Evolutionary conservation across 2,329 filamentous ascomycete genomes (phyloP).

Genomic region (Aspergillus latus): DNA sequence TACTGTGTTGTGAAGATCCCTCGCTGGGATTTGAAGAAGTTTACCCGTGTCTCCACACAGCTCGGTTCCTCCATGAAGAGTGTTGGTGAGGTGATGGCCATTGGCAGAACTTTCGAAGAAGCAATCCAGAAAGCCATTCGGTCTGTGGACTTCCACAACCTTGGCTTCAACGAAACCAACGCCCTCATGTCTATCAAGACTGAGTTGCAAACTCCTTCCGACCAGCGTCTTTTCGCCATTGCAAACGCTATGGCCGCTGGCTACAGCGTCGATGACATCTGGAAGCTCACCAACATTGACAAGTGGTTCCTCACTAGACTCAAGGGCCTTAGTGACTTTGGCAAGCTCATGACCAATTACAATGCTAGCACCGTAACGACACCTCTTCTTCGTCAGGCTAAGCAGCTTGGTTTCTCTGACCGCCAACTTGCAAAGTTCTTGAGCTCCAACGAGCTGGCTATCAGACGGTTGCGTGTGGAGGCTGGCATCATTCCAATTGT

Average conservation of each 20-base stretch:
- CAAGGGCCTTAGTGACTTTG: slow-evolving; percentile 86
- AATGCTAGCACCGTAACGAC: slow-evolving; percentile 64
- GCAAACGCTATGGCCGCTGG: slow-evolving; percentile 95
- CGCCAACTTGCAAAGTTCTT: slow-evolving; percentile 91
- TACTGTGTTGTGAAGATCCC: slow-evolving; percentile 99
- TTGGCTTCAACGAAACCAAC: slow-evolving; percentile 88
- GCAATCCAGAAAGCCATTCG: slow-evolving; percentile 98
- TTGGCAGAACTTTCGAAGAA: slow-evolving; percentile 94
- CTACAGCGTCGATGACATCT: slow-evolving; percentile 94
- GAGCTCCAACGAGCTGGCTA: slow-evolving; percentile 89
- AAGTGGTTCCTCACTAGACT: slow-evolving; percentile 96
- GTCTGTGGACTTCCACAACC: slow-evolving; percentile 89
- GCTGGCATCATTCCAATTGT: slow-evolving; percentile 83
- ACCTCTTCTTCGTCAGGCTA: slow-evolving; percentile 74
- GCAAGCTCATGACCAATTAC: slow-evolving; percentile 71
- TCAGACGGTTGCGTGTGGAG: slow-evolving; percentile 81
- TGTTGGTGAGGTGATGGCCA: slow-evolving; percentile 98
- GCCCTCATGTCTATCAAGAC: slow-evolving; percentile 94
- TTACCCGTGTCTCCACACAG: slow-evolving; percentile 91
- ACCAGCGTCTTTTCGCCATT: slow-evolving; percentile 95
- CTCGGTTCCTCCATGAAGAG: slow-evolving; percentile 99
- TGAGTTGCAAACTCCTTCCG: slow-evolving; percentile 94
- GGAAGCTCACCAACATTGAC: slow-evolving; percentile 97
- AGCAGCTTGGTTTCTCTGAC: slow-evolving; percentile 92
- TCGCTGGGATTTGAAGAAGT: slow-evolving; percentile 98